Conservation (phyloP, 495 filamentous ascomycete species). For the Glonium stellatum region DNA sequence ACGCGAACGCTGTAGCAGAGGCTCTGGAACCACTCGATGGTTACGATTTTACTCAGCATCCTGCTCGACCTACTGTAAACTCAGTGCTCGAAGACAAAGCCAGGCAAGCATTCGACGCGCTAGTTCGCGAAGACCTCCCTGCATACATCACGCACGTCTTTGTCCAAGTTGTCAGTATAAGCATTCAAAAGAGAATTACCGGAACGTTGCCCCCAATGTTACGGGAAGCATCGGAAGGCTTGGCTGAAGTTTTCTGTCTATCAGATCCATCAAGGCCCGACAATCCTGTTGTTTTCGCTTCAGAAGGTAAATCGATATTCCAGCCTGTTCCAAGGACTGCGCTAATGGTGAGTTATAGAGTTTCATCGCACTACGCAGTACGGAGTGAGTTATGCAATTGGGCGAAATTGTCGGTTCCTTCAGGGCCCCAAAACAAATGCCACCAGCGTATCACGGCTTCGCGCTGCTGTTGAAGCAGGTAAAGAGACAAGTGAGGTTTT, state of each 20-base stretch:
- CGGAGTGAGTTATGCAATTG: constrained; percentile 48
- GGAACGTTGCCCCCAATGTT: constrained; percentile 49
- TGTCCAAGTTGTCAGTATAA: constrained; percentile 49
- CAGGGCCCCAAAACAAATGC: constrained; percentile 52
- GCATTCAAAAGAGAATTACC: constrained; percentile 51
- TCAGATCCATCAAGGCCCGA: constrained; percentile 66
- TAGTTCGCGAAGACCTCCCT: constrained; percentile 61
- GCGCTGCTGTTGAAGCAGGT: constrained; percentile 47
- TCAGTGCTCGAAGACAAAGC: constrained; percentile 52
- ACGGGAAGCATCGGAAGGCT: constrained; percentile 56
- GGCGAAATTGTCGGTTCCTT: constrained; percentile 54
- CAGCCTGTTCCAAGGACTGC: background rate
- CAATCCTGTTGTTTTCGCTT: constrained; percentile 74
- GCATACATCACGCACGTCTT: constrained; percentile 61
- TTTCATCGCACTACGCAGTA: constrained; percentile 58
- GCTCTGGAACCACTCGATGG: constrained; percentile 45
- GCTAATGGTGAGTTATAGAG: constrained; percentile 33
- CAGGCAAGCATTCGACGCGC: constrained; percentile 48
- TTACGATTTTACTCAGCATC: constrained; percentile 41
- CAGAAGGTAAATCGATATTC: constrained; percentile 49
- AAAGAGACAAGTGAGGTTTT: constrained; percentile 59
- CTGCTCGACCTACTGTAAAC: constrained; percentile 45
- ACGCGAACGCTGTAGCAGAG: constrained; percentile 57
- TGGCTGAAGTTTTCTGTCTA: constrained; percentile 71
- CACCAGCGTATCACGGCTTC: constrained; percentile 46